Conservation (phyloP, 1,284 basidiomycete genomes). For the Ceratobasidium papillatum region DNA sequence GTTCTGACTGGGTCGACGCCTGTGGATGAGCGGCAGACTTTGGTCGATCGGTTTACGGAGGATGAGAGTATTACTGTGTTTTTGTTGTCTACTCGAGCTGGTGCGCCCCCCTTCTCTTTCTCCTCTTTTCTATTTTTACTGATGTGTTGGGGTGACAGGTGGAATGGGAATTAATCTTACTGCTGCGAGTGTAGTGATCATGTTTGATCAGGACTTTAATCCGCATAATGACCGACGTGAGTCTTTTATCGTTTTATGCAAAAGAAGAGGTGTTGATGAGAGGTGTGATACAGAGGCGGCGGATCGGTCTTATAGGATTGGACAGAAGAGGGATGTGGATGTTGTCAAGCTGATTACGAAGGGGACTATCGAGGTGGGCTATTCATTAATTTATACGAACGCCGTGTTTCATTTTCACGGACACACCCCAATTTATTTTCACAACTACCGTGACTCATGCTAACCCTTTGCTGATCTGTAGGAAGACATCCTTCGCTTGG, state of each 20-base stretch:
- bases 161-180: constrained; percentile 93
- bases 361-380: constrained; percentile 81
- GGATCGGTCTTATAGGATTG: constrained; percentile 98
- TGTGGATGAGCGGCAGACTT: constrained; percentile 90
- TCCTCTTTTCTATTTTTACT: not conserved
- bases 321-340: constrained; percentile 89
- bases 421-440: not conserved
- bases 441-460: not conserved
- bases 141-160: constrained; percentile 50
- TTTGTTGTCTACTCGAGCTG: constrained; percentile 94
- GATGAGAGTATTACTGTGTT: constrained; percentile 92
- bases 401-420: not conserved
- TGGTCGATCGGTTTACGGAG: constrained; percentile 98
- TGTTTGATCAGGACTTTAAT: constrained; percentile 99
- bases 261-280: not conserved
- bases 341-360: constrained; percentile 94
- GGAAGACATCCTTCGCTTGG: constrained; percentile 92
- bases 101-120: constrained; percentile 53
- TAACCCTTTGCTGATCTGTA: constrained; percentile 42
- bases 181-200: constrained; percentile 91
- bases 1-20: constrained; percentile 94
- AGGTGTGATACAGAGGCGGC: constrained; percentile 71
- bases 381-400: too few species aligned
- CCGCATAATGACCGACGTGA: constrained; percentile 65
- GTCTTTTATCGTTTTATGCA: not conserved